Evolutionary conservation across 140 eudicot species (phyloP), one percentile per base, ranked within the genome.

Genomic region (Anethum foeniculum): DNA sequence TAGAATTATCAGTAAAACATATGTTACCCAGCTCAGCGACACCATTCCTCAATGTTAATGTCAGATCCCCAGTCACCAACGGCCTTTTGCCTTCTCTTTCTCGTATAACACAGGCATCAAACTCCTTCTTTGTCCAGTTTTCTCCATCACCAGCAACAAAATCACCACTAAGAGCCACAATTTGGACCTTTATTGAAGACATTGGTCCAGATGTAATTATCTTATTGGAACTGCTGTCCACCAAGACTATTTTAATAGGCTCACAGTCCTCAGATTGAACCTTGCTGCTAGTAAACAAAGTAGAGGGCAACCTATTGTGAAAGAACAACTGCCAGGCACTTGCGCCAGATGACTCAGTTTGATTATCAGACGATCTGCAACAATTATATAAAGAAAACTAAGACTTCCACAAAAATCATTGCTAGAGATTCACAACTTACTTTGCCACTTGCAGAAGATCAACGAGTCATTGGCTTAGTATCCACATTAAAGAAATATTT

Each of bases 11-110:
- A 1, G 97, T 90, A 43, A 94, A 88, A 71, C 47, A 77, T n/a
- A 92, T 79, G 34, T 94, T 90, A 77, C 90, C 91, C 12, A 94
- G 43, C 65, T 80, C 88, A 16, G 91, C 96, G 76, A 94, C 90
- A 43, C 98, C 97, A 62, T 86, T 82, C 13, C 71, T 84, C 52
- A 94, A 72, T 21, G 82, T 51, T 65, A 91, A 80, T 12, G 77
- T 71, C 71, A 82, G 73, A 28, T 89, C 91, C 36, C 98, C 97
- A 39, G 92, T 82, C 51, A 94, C 85, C 79, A 94, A 64, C 8
- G 98, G 97, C 84, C 98, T 78, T 90, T 85, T 91, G 48, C 96
- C 97, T 60, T 91, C 93, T 75, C 98, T 85, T 76, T 86, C 90
- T 71, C 72, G 77, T 32, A 90, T 87, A 52, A 81, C 47, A 78